phyloP scores from a whole-genome alignment of 495 filamentous ascomycete genomes.

The Daldinia vernicosa region DNA sequence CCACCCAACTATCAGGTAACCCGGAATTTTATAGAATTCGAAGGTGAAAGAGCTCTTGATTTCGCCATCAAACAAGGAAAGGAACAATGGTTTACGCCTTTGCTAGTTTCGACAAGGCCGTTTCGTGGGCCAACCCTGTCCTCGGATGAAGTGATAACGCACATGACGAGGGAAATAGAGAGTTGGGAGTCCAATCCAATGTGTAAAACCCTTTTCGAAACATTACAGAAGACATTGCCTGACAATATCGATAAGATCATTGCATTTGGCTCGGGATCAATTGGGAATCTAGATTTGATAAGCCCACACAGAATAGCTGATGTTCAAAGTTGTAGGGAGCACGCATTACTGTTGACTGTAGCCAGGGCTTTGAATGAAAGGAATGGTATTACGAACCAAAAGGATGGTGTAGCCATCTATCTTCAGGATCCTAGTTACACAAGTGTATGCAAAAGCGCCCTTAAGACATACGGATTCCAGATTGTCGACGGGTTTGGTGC shows the following conservation, averaged over 20 bases:
- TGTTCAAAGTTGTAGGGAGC: not conserved
- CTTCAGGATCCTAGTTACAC: conserved; percentile 12
- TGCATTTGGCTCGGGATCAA: conserved; percentile 1
- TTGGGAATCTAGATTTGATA: not conserved
- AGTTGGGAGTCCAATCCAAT: not conserved
- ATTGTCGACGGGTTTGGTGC: conserved; percentile 6
- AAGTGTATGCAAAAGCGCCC: not conserved
- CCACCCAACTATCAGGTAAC: too few relatives aligned
- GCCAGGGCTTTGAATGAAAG: not conserved
- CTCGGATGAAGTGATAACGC: too few relatives aligned
- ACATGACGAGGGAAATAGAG: not conserved
- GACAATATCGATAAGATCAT: conserved; percentile 7
- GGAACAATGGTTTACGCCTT: not conserved
- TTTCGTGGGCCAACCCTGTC: not conserved
- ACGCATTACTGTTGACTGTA: not conserved
- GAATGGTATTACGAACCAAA: not conserved
- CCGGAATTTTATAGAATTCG: not conserved
- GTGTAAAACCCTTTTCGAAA: not conserved
- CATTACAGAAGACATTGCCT: not conserved
- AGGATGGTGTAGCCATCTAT: not conserved
- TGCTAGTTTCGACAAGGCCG: not conserved
- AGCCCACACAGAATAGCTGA: not conserved
- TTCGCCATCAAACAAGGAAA: not conserved
- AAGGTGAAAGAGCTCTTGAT: not conserved
- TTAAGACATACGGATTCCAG: not conserved